These are phyloP conservation scores for Hypsizygus marmoreus DNA, from an alignment of 768 basidiomycete species.

Conservation along the genomic window DNA sequence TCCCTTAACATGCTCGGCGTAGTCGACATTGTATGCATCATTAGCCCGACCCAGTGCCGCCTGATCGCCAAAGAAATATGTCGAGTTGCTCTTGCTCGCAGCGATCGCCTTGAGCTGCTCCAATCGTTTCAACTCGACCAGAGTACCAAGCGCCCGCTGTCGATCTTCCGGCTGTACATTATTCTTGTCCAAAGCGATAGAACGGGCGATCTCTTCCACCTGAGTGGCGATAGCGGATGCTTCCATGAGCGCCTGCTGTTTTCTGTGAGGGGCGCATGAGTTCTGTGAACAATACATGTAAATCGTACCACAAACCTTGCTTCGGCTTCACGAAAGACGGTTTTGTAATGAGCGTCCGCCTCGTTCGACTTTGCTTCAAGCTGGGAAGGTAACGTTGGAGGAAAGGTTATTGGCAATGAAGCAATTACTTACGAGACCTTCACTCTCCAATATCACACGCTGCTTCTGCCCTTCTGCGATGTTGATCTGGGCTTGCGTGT, in stretches of 20 bases:
- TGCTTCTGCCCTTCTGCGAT: slow-evolving; percentile 62
- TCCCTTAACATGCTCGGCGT: slow-evolving; percentile 47
- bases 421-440: slow-evolving; percentile 43
- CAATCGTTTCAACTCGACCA: slow-evolving; percentile 51
- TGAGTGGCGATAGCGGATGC: slow-evolving; percentile 50
- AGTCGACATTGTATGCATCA: slow-evolving; percentile 50
- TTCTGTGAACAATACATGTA: not conserved
- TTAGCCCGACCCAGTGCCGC: slow-evolving; percentile 31
- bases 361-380: slow-evolving; percentile 54
- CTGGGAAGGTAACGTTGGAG: slow-evolving; percentile 15
- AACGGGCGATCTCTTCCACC: slow-evolving; percentile 44
- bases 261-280: slow-evolving; percentile 18
- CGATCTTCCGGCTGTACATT: slow-evolving; percentile 35
- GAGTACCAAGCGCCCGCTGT: slow-evolving; percentile 38
- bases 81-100: slow-evolving; percentile 48
- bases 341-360: slow-evolving; percentile 55
- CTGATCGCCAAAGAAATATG: slow-evolving; percentile 58
- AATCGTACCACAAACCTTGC: slow-evolving; percentile 32
- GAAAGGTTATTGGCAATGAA: not conserved
- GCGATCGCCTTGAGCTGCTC: slow-evolving; percentile 59
- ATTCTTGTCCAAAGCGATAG: slow-evolving; percentile 35
- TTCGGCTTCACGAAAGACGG: slow-evolving; percentile 53
- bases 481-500: slow-evolving; percentile 60
- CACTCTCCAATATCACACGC: slow-evolving; percentile 54
- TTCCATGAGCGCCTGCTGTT: slow-evolving; percentile 47